Percentiles rank a stretch among this genome's conserved stretches.
These are phyloP conservation scores for Globisporangium echinulatum DNA, from an alignment of 352 stramenopile genomes.

Conservation along the genomic window DNA sequence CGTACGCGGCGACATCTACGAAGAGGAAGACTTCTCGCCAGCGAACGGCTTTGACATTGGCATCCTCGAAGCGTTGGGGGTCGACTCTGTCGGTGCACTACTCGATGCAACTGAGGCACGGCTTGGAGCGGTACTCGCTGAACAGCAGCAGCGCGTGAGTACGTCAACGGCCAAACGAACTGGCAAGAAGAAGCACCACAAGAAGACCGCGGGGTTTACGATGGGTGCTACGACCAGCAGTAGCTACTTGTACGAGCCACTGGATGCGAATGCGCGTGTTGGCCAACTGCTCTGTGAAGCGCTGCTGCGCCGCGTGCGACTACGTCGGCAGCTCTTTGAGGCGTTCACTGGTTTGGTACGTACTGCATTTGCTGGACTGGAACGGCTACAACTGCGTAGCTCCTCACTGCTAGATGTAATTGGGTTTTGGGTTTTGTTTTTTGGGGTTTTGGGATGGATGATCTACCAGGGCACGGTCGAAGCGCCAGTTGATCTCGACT, in stretches of 20 bases:
- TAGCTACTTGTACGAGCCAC: slow-evolving; percentile 20
- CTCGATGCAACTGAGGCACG: slow-evolving; percentile 41
- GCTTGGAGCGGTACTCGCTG: slow-evolving; percentile 28
- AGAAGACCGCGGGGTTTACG: slow-evolving; percentile 17
- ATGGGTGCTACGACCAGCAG: not conserved
- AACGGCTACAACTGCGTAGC: no score
- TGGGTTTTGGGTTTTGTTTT: not conserved
- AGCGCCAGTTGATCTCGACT: slow-evolving; percentile 27
- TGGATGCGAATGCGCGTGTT: slow-evolving; percentile 49
- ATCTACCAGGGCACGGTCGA: slow-evolving; percentile 34
- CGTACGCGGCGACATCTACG: slow-evolving; percentile 92
- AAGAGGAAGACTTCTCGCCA: slow-evolving; percentile 93
- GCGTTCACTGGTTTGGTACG: slow-evolving; percentile 33
- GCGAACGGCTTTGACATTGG: slow-evolving; percentile 61
- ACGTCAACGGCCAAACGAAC: slow-evolving; percentile 37
- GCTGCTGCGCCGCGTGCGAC: slow-evolving; percentile 48
- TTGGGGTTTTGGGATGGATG: not conserved
- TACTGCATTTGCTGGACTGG: not conserved
- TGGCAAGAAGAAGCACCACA: slow-evolving; percentile 55
- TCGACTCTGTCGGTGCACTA: slow-evolving; percentile 31
- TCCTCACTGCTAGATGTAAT: no score
- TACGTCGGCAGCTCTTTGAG: slow-evolving; percentile 40
- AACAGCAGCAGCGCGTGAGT: slow-evolving; percentile 49
- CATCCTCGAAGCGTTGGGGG: slow-evolving; percentile 30
- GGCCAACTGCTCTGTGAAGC: slow-evolving; percentile 50